Percentiles rank a stretch among this genome's conserved stretches.
Conservation (phyloP, 768 basidiomycete species). For the Mycena kentingensis region DNA sequence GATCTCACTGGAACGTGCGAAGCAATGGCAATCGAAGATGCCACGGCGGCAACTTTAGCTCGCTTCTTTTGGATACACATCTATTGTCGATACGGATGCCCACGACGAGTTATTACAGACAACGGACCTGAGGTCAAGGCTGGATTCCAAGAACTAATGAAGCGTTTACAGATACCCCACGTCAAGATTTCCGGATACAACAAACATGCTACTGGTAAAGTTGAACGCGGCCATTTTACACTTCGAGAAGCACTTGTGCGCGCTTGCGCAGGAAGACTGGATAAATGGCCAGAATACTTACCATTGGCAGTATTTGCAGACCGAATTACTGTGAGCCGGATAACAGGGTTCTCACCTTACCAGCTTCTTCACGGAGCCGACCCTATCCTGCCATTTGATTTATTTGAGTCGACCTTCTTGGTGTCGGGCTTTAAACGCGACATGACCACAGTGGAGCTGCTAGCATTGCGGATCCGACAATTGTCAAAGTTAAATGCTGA, state of each 20-base stretch:
- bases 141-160: conserved; percentile 11
- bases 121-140: conserved; percentile 32
- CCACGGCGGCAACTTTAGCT: conserved; percentile 11
- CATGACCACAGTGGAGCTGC: conserved; percentile 17
- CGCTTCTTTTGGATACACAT: conserved; percentile 33
- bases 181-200: too few relatives aligned
- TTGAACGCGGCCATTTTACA: too few relatives aligned
- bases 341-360: conserved; percentile 25
- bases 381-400: conserved; percentile 34
- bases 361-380: conserved; percentile 30
- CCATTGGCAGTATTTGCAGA: conserved; percentile 24
- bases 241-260: too few relatives aligned
- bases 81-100: conserved; percentile 31
- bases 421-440: conserved; percentile 12
- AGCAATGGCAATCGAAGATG: conserved; percentile 18
- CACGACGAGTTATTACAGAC: conserved; percentile 26
- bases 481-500: conserved; percentile 23
- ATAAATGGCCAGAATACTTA: too few relatives aligned
- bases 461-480: conserved; percentile 26
- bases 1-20: conserved; percentile 26
- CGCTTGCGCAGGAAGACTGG: too few relatives aligned
- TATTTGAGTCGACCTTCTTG: conserved; percentile 34
- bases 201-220: too few relatives aligned
- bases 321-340: conserved; percentile 15
- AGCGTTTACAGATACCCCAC: neutral